Evolutionary conservation across 805 yeast species (phyloP).

Genomic region (Cephaloascus albidus): DNA sequence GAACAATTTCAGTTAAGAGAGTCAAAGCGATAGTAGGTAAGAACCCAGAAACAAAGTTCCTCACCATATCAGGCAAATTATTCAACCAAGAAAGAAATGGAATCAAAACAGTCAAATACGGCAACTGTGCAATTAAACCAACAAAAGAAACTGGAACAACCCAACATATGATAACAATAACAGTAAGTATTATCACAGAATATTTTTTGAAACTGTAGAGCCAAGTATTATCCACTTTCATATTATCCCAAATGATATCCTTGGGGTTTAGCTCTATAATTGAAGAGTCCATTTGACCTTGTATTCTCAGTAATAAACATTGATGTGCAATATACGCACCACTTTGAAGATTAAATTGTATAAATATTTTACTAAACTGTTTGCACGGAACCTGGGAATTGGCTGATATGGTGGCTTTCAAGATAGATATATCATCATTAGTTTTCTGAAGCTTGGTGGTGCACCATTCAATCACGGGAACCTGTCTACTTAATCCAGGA

Average conservation of each 20-base stretch:
- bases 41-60: slow-evolving; percentile 49
- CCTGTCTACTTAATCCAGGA: not conserved
- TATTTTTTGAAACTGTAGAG: slow-evolving; percentile 26
- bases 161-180: slow-evolving; percentile 49
- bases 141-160: slow-evolving; percentile 78
- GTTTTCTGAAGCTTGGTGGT: not conserved
- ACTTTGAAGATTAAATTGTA: slow-evolving; percentile 47
- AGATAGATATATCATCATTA: not conserved
- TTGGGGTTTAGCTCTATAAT: slow-evolving; percentile 49
- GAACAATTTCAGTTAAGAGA: slow-evolving; percentile 52
- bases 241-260: slow-evolving; percentile 67
- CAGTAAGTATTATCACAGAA: slow-evolving; percentile 34
- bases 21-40: slow-evolving; percentile 62
- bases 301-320: slow-evolving; percentile 32
- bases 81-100: slow-evolving; percentile 54
- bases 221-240: slow-evolving; percentile 28
- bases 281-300: slow-evolving; percentile 32
- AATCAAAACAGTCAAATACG: slow-evolving; percentile 48
- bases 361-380: slow-evolving; percentile 36
- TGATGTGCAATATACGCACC: slow-evolving; percentile 62
- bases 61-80: slow-evolving; percentile 40
- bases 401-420: not conserved
- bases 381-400: not conserved
- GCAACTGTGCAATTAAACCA: slow-evolving; percentile 67
- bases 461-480: not conserved